Conservation (phyloP, 2,329 filamentous ascomycete genomes). For the Endothia cerciana region DNA sequence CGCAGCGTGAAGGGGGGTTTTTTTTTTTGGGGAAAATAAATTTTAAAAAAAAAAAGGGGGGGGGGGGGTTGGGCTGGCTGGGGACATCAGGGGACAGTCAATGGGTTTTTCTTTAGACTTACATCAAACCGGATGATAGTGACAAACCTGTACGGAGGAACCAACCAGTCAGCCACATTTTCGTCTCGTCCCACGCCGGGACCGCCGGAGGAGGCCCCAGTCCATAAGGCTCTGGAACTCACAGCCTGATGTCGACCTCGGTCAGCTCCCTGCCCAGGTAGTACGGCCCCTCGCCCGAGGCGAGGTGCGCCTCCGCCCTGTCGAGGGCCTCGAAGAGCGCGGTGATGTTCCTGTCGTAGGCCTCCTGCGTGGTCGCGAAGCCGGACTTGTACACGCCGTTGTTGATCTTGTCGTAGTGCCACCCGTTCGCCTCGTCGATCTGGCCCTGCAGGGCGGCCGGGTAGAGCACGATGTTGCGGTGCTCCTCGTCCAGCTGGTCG, state of each 20-base stretch:
- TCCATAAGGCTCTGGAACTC: conserved; percentile 39
- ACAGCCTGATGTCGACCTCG: conserved; percentile 79
- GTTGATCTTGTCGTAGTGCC: conserved; percentile 78
- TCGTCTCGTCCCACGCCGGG: too few relatives aligned
- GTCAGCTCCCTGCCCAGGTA: conserved; percentile 78
- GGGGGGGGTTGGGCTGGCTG: neutral
- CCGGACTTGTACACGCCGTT: conserved; percentile 77
- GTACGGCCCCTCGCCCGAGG: conserved; percentile 58
- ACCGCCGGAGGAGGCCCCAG: too few relatives aligned
- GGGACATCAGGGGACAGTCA: neutral
- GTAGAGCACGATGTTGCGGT: conserved; percentile 67
- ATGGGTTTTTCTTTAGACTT: too few relatives aligned
- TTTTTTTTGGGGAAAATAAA: too few relatives aligned
- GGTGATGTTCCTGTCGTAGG: conserved; percentile 75
- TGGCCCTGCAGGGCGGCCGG: conserved; percentile 64
- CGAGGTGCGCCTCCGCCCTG: conserved; percentile 72
- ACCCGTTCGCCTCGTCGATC: conserved; percentile 79
- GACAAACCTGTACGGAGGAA: conserved; percentile 54
- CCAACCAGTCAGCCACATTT: too few relatives aligned
- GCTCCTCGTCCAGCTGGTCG: conserved; percentile 63
- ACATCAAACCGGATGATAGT: conserved; percentile 75
- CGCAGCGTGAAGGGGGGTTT: too few relatives aligned
- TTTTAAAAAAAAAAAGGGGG: conserved; percentile 6
- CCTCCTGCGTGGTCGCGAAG: conserved; percentile 81
- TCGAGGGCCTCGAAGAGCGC: conserved; percentile 79